Conservation (phyloP, 1,139 yeast species). For the Yamadazyma friedrichii region DNA sequence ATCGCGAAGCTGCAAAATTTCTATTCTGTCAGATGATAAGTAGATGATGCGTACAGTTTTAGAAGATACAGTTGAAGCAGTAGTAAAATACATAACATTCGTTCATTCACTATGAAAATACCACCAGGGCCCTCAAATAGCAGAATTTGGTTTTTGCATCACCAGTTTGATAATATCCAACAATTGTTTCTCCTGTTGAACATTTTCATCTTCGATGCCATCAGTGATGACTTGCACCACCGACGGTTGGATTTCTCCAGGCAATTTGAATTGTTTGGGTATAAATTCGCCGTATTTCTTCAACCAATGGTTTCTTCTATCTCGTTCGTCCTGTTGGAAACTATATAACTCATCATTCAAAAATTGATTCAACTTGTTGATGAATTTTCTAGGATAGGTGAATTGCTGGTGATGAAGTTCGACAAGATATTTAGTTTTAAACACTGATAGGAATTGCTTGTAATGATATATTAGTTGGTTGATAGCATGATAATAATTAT, state of each 20-base stretch:
- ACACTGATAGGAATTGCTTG: slow-evolving; percentile 32
- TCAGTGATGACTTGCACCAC: slow-evolving; percentile 45
- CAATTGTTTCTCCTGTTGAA: slow-evolving; percentile 24
- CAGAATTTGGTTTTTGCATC: slow-evolving; percentile 4
- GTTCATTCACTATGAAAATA: background rate
- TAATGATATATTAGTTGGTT: slow-evolving; percentile 37
- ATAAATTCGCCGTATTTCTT: slow-evolving; percentile 41
- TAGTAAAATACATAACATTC: background rate
- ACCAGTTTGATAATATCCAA: slow-evolving; percentile 21
- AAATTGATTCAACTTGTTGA: slow-evolving; percentile 30
- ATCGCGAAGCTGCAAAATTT: slow-evolving; percentile 2
- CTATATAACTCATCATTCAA: slow-evolving; percentile 33
- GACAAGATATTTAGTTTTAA: slow-evolving; percentile 34
- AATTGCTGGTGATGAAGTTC: slow-evolving; percentile 44
- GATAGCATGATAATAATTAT: slow-evolving; percentile 26
- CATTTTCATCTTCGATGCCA: slow-evolving; percentile 29
- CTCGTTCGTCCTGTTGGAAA: slow-evolving; percentile 36
- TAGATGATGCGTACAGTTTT: too few species aligned
- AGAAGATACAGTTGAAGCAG: too few species aligned
- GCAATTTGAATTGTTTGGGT: slow-evolving; percentile 40
- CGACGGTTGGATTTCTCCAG: slow-evolving; percentile 42
- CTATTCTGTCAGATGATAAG: too few species aligned
- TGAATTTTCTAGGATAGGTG: slow-evolving; percentile 38
- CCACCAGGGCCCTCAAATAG: slow-evolving; percentile 1
- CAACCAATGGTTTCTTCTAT: slow-evolving; percentile 38